phyloP scores from a whole-genome alignment of 108 stramenopile genomes.

The Schizochytrium sp. region DNA sequence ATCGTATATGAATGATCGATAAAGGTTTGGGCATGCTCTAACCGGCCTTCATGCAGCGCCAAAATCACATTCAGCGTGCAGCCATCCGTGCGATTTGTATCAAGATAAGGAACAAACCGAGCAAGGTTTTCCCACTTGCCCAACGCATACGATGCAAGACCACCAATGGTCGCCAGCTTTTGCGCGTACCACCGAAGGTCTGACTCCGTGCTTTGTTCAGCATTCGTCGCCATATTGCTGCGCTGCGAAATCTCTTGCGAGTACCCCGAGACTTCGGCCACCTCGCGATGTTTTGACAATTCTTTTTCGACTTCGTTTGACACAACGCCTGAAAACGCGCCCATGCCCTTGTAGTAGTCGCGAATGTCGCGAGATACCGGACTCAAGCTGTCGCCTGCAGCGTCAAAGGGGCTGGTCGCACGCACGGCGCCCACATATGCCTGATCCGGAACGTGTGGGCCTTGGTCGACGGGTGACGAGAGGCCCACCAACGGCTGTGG shows the following conservation, averaged over 20 bases:
- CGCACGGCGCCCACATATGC: neutral
- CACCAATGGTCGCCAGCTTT: conserved; percentile 54
- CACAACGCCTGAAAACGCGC: neutral
- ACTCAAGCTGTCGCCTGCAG: neutral
- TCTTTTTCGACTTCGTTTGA: neutral
- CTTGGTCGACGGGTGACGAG: neutral
- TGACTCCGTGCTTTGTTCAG: neutral
- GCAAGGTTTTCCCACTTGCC: conserved; percentile 84
- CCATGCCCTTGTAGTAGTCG: conserved; percentile 8
- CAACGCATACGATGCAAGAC: conserved; percentile 83
- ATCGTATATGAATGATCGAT: conserved; percentile 38
- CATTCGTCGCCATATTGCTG: neutral
- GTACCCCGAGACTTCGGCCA: neutral
- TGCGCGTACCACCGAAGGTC: neutral
- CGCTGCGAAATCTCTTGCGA: neutral
- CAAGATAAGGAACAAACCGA: conserved; percentile 49
- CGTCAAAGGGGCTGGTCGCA: neutral
- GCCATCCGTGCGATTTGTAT: conserved; percentile 51
- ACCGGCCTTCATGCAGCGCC: conserved; percentile 62
- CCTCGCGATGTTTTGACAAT: neutral
- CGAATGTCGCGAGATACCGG: neutral
- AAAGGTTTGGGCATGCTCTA: conserved; percentile 7
- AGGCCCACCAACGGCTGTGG: neutral
- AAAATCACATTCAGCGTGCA: conserved; percentile 81
- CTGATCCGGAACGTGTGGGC: neutral